Conservation (phyloP, 164 flowering plant genomes). For the Liquidambar formosana region DNA sequence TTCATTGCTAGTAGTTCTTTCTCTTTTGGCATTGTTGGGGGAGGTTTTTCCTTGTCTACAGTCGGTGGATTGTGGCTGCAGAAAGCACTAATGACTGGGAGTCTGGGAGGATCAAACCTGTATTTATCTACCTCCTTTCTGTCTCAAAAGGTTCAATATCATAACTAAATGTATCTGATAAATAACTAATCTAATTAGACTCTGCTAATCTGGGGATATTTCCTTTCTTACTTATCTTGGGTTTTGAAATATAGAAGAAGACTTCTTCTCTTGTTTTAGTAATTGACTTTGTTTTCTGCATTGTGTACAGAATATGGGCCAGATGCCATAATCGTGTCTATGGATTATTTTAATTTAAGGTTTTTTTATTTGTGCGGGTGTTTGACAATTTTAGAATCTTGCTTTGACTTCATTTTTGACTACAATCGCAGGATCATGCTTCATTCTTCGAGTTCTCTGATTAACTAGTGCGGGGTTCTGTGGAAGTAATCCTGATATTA, state of each 20-base stretch:
- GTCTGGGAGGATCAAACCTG: no score
- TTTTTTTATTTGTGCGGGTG: neutral
- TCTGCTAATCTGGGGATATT: no score
- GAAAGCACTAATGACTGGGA: no score
- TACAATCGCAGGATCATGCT: slow-evolving; percentile 39
- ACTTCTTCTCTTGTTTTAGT: neutral
- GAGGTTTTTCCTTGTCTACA: no score
- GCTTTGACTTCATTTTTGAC: slow-evolving; percentile 30
- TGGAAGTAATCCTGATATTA: no score
- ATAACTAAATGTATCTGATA: no score
- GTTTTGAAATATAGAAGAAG: neutral
- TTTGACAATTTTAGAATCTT: slow-evolving; percentile 8
- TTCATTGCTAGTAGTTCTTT: no score
- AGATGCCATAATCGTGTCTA: neutral
- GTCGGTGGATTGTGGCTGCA: no score
- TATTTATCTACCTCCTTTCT: no score
- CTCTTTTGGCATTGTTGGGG: no score
- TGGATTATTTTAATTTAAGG: neutral
- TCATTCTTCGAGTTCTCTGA: slow-evolving; percentile 27
- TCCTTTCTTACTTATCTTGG: neutral
- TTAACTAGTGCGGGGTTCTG: slow-evolving; percentile 14
- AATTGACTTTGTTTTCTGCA: neutral
- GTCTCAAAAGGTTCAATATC: no score
- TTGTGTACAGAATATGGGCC: neutral
- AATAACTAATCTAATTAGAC: no score